A percentile compares a stretch with the other conserved stretches of the same genome.
These are phyloP conservation scores for Lithospermum erythrorhizon DNA, from an alignment of 257 asterid species.

Conservation along the genomic window DNA sequence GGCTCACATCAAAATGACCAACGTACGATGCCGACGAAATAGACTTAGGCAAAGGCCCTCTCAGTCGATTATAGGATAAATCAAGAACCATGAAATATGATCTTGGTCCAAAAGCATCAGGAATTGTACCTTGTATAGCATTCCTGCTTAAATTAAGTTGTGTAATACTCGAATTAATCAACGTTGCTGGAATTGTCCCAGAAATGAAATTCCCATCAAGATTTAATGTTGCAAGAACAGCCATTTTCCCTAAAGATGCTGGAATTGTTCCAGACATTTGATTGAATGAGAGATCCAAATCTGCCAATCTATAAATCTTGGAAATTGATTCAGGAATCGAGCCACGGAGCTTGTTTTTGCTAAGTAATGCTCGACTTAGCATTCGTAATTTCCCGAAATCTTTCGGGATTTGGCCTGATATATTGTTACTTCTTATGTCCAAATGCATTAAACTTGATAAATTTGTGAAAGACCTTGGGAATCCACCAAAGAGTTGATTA, in stretches of 20 bases:
- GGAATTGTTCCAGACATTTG: constrained; percentile 62
- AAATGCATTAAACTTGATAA: constrained; percentile 57
- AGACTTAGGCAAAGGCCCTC: constrained; percentile 54
- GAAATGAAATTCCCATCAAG: constrained; percentile 64
- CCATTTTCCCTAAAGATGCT: constrained; percentile 60
- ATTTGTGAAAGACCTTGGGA: constrained; percentile 54
- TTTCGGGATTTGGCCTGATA: constrained; percentile 51
- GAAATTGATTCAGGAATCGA: constrained; percentile 53
- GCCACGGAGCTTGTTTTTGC: constrained; percentile 48
- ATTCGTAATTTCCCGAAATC: constrained; percentile 55
- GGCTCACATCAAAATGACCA: constrained; percentile 86
- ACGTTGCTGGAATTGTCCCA: constrained; percentile 50
- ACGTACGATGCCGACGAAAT: constrained; percentile 44
- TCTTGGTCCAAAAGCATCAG: constrained; percentile 50
- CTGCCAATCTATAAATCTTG: constrained; percentile 62
- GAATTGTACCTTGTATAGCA: constrained; percentile 45
- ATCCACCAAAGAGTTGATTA: constrained; percentile 44
- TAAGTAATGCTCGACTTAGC: constrained; percentile 74
- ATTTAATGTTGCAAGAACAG: constrained; percentile 68
- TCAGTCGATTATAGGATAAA: constrained; percentile 49
- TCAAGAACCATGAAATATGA: constrained; percentile 66
- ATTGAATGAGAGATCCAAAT: constrained; percentile 68
- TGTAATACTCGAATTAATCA: constrained; percentile 40
- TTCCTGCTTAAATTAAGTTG: constrained; percentile 61
- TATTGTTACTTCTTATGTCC: constrained; percentile 50